Conservation (phyloP, 2,329 filamentous ascomycete genomes). For the Albifimbria verrucaria region DNA sequence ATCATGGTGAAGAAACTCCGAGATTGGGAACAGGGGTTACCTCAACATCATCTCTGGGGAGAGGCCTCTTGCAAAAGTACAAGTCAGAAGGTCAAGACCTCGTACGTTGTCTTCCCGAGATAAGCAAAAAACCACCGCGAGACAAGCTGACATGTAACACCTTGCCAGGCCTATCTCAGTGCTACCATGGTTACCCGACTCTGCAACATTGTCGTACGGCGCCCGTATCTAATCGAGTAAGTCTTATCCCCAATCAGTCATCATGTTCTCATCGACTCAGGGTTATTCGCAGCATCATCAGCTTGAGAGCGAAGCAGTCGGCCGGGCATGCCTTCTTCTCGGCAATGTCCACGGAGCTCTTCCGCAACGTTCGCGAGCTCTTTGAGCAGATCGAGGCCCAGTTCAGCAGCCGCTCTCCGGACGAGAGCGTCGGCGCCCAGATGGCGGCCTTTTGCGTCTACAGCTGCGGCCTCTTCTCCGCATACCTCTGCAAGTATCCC, state of each 20-base stretch:
- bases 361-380: conserved; percentile 43
- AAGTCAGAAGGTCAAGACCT: conserved; percentile 48
- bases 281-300: conserved; percentile 37
- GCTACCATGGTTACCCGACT: conserved; percentile 54
- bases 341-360: conserved; percentile 43
- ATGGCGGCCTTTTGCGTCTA: conserved; percentile 55
- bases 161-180: conserved; percentile 46
- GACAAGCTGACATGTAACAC: conserved; percentile 4
- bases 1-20: conserved; percentile 38
- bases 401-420: conserved; percentile 40
- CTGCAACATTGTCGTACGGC: conserved; percentile 54
- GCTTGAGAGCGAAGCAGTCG: conserved; percentile 34
- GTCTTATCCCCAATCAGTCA: conserved; percentile 9
- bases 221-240: conserved; percentile 51
- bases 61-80: conserved; percentile 38
- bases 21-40: conserved; percentile 47
- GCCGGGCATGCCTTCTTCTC: conserved; percentile 36
- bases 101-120: conserved; percentile 26
- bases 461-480: conserved; percentile 50
- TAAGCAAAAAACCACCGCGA: not conserved
- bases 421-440: conserved; percentile 50
- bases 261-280: conserved; percentile 1
- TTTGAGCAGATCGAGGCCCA: conserved; percentile 51
- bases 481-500: conserved; percentile 50
- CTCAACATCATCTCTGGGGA: conserved; percentile 46